Evolutionary conservation across 768 basidiomycete species (phyloP), one percentile per base, ranked within the genome.

Genomic region (Sarcodon aspratus): DNA sequence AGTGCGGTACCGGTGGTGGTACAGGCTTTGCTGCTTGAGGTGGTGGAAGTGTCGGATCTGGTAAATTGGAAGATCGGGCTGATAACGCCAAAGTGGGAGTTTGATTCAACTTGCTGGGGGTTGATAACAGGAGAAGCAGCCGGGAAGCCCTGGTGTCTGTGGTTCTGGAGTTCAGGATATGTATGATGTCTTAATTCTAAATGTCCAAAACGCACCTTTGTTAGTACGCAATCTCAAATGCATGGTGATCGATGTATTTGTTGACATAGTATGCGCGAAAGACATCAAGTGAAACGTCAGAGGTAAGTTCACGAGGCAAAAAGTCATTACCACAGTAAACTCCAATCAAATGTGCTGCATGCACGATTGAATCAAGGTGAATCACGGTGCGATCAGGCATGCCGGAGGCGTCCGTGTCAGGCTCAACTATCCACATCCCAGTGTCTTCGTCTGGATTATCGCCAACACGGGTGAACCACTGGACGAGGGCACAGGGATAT

Each of bases 11-110:
- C 34, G 49, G 34, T 9, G 53, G 46, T 45, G 48, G 55, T 38
- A 57, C 60, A 37, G 61, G 57, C 4, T 58, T 54, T 15, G 61
- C 51, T 15, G 59, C 57, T 18, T 21, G 52, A 13, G 42, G 48
- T 36, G 21, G 47, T n/a, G n/a, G 51, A 49, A n/a, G 52, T 46
- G 1, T 46, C 33, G 51, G 55, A 35, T 55, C n/a, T n/a, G n/a
- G n/a, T n/a, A n/a, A n/a, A n/a, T n/a, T n/a, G n/a, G n/a, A n/a
- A n/a, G n/a, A n/a, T n/a, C n/a, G n/a, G n/a, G n/a, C n/a, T n/a
- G n/a, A n/a, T n/a, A n/a, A n/a, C n/a, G n/a, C n/a, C n/a, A n/a
- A n/a, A n/a, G n/a, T n/a, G n/a, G n/a, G n/a, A n/a, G n/a, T n/a
- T n/a, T n/a, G n/a, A n/a, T n/a, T n/a, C n/a, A n/a, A n/a, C n/a